Evolutionary conservation across 352 stramenopile genomes (phyloP).

Genomic region (Poterioochromonas sp.): DNA sequence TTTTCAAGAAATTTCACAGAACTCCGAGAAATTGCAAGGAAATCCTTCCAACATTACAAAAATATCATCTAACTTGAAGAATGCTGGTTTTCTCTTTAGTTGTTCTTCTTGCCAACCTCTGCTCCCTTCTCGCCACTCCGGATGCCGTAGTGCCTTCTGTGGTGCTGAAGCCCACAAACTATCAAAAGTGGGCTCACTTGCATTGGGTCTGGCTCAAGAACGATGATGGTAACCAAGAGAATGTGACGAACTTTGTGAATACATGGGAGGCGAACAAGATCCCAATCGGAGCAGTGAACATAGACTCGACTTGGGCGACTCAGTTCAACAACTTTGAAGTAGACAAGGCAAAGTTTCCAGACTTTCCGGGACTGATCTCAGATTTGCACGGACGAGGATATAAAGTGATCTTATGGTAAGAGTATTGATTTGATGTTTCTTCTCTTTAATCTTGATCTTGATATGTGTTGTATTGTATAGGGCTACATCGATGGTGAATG

Average conservation of each 20-base stretch:
- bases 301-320: conserved; percentile 36
- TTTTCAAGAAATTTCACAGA: too few relatives aligned
- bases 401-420: conserved; percentile 35
- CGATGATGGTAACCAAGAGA: conserved; percentile 33
- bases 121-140: not conserved
- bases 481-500: conserved; percentile 38
- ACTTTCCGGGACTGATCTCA: conserved; percentile 22
- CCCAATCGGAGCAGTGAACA: conserved; percentile 35
- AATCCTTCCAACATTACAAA: too few relatives aligned
- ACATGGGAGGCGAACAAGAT: conserved; percentile 22
- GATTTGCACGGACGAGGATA: conserved; percentile 11
- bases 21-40: too few relatives aligned
- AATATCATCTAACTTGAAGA: too few relatives aligned
- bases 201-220: conserved; percentile 37
- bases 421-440: not conserved
- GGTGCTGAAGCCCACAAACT: conserved; percentile 21
- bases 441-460: not conserved
- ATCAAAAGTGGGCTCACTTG: conserved; percentile 37
- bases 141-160: not conserved
- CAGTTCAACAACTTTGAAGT: conserved; percentile 39
- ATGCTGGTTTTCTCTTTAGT: not conserved
- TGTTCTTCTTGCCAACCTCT: not conserved
- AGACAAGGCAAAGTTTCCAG: conserved; percentile 35
- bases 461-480: not conserved
- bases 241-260: conserved; percentile 26